Base-by-base conservation (phyloP, 176 grass and related monocot species). In the Tillandsia leiboldiana region DNA sequence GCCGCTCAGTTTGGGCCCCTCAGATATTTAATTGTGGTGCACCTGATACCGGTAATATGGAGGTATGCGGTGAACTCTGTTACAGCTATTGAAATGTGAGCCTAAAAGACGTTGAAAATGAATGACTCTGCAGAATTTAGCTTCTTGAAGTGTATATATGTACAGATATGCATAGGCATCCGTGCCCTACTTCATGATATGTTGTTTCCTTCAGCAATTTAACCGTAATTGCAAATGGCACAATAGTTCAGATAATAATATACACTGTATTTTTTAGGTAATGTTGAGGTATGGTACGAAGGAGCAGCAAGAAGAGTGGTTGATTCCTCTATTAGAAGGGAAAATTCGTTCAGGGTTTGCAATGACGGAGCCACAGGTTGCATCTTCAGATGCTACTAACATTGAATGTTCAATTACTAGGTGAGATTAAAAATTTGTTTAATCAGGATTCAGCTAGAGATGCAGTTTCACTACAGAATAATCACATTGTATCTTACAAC, bases 291-390 rank as follows among this genome's bases (percentile, higher is more conserved):
- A 93, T 86, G 94, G 87, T 28, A 99, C 89, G 13, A 99, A 87
- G 86, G 87, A 90, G 48, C 94, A 99, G 78, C 77, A 93, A 72
- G 78, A 78, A 75, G 67, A 80, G 65, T 99, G 94, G 89, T 63
- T 99, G 64, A 52, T 99, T 75, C 89, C 94, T 80, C 73, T 99
- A 61, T 69, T 99, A 72, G 83, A 84, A 88, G 89, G 94, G 59
- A 86, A 85, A 58, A 93, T 99, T 65, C 84, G 94, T 70, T 99
- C 94, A 6, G 89, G 89, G 64, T 99, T 99, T 84, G 94, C 94
- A 70, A 99, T 99, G 94, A 99, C 89, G 64, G 94, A 93, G 63
- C 89, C 94, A 77, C 94, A 80, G 84, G 94, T 99, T 92, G 94
- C 89, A 67, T 99, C 94, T 81, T 99, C 94, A 23, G 94, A 99